Conservation (phyloP, 2,329 filamentous ascomycete genomes). For the Fusarium sp. region DNA sequence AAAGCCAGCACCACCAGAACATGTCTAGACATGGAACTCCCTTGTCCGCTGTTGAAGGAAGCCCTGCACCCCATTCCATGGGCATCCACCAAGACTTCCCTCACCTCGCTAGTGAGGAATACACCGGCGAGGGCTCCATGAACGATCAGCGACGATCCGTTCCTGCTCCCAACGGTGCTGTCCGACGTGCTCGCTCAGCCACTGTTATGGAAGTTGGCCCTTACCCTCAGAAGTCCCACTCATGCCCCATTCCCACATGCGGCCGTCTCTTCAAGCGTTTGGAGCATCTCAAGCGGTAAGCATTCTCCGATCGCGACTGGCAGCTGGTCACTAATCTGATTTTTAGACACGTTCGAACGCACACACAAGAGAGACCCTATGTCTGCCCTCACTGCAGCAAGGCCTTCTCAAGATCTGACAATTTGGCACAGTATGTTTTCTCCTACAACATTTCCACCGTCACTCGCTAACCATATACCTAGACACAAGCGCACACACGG, state of each 20-base stretch:
- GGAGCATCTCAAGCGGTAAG: constrained; percentile 98
- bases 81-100: constrained; percentile 78
- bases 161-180: constrained; percentile 78
- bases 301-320: constrained; percentile 50
- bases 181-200: constrained; percentile 90
- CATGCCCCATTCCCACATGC: constrained; percentile 98
- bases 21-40: constrained; percentile 94
- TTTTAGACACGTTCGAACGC: constrained; percentile 93
- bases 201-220: constrained; percentile 97
- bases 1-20: constrained; percentile 78
- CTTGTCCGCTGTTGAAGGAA: constrained; percentile 84
- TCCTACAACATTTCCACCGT: constrained; percentile 43
- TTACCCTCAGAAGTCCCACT: constrained; percentile 97
- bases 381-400: constrained; percentile 98
- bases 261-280: constrained; percentile 98
- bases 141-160: constrained; percentile 72
- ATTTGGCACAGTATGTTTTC: constrained; percentile 88
- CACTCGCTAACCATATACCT: constrained; percentile 32
- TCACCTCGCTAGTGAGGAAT: constrained; percentile 71
- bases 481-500: constrained; percentile 86
- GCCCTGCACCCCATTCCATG: constrained; percentile 77
- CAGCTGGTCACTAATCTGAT: constrained; percentile 26
- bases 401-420: constrained; percentile 98
- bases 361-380: constrained; percentile 99
- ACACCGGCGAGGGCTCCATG: constrained; percentile 61